Percentiles rank a stretch among this genome's conserved stretches.
These are phyloP conservation scores for Juglanconis oblonga DNA, from an alignment of 2,329 filamentous ascomycete genomes.

Conservation along the genomic window DNA sequence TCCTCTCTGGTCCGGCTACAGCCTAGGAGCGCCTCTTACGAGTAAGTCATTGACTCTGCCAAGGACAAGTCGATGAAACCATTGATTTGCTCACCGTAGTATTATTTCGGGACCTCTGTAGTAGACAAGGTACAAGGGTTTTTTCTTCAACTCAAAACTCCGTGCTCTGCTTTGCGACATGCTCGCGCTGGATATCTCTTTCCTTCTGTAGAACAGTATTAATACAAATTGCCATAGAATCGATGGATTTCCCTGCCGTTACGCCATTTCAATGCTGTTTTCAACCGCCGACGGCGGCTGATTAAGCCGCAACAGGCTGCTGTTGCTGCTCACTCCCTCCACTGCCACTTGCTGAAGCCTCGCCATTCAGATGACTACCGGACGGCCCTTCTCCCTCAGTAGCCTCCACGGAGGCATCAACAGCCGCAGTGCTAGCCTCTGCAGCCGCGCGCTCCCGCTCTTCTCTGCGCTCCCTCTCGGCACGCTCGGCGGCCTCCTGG, in stretches of 20 bases:
- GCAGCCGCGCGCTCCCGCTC: slow-evolving; percentile 25
- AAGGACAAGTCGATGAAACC: background rate
- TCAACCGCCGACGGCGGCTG: too few relatives aligned
- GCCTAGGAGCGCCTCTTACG: background rate
- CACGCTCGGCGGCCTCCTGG: slow-evolving; percentile 40
- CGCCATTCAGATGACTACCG: background rate
- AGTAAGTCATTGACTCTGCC: background rate
- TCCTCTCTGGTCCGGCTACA: too few relatives aligned
- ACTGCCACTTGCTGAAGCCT: background rate
- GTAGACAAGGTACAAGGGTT: too few relatives aligned
- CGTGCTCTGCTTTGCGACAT: slow-evolving; percentile 10
- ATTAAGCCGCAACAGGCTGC: slow-evolving; percentile 9
- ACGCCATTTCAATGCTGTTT: background rate
- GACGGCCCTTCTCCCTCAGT: background rate
- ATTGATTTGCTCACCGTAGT: background rate
- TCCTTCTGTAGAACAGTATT: background rate
- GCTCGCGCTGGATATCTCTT: slow-evolving; percentile 15
- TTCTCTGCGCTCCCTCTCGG: slow-evolving; percentile 34
- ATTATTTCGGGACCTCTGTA: background rate
- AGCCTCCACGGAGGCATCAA: background rate
- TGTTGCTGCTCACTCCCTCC: slow-evolving; percentile 8
- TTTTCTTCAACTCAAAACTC: background rate
- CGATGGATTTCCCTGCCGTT: too few relatives aligned
- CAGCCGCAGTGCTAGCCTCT: slow-evolving; percentile 23
- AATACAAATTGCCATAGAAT: slow-evolving; percentile 3